These are phyloP conservation scores for Calocera viscosa DNA, from an alignment of 768 basidiomycete genomes.

Conservation along the genomic window DNA sequence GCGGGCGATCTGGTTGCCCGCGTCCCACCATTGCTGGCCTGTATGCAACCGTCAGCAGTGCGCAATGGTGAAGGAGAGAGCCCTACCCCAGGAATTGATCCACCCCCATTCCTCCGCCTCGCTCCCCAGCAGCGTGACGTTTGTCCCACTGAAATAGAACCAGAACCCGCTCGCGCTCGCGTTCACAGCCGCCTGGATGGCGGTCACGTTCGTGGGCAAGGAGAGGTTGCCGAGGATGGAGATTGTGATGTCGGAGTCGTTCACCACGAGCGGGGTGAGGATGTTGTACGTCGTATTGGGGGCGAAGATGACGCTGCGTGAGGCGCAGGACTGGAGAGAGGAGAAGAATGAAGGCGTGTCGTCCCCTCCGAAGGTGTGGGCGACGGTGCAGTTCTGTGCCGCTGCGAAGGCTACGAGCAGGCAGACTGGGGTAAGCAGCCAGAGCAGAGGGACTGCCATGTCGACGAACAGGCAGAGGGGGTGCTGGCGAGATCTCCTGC, in stretches of 20 bases:
- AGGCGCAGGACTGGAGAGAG: background rate
- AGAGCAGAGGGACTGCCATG: background rate
- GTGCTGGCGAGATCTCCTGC: too few species aligned
- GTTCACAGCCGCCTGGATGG: background rate
- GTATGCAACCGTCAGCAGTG: background rate
- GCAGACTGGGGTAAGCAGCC: background rate
- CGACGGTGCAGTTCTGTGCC: background rate
- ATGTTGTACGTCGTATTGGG: constrained; percentile 14
- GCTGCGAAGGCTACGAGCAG: background rate
- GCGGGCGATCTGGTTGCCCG: constrained; percentile 33
- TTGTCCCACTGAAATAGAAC: constrained; percentile 11
- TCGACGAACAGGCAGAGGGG: too few species aligned
- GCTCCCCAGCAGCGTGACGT: background rate
- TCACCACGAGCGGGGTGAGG: constrained; percentile 20
- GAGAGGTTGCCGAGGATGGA: constrained; percentile 34
- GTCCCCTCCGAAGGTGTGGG: background rate
- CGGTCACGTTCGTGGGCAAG: constrained; percentile 31
- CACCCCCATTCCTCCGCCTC: background rate
- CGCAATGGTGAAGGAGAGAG: too few species aligned
- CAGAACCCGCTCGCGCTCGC: constrained; percentile 13
- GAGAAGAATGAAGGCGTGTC: background rate
- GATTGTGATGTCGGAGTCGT: constrained; percentile 30
- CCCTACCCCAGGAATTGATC: background rate
- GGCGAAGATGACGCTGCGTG: background rate
- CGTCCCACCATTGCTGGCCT: constrained; percentile 42